Conservation (phyloP, 148 eudicot genomes). For the Silene latifolia region DNA sequence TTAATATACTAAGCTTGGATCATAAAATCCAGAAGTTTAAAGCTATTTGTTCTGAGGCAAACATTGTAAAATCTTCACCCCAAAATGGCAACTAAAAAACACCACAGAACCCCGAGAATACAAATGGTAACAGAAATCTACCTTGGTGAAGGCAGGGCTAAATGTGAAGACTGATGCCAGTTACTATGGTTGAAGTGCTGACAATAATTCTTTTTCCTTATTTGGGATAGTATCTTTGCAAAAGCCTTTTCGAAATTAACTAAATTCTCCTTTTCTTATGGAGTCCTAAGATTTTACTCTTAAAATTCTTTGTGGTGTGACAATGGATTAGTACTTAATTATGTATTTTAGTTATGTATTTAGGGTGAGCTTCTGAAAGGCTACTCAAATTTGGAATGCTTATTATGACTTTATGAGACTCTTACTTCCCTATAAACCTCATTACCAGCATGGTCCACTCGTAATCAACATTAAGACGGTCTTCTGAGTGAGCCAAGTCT, state of each 20-base stretch:
- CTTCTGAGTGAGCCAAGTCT: too few species aligned
- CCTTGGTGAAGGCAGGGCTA: background rate
- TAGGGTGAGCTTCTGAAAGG: too few species aligned
- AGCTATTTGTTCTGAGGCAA: background rate
- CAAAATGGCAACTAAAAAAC: background rate
- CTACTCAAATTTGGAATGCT: too few species aligned
- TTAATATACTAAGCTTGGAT: background rate
- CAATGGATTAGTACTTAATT: background rate
- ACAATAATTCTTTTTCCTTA: background rate
- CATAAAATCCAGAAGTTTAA: background rate
- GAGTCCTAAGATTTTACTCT: background rate
- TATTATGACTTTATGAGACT: too few species aligned
- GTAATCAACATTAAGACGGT: too few species aligned
- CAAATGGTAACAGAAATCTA: background rate
- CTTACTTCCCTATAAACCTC: too few species aligned
- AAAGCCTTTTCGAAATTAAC: background rate
- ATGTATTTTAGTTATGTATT: too few species aligned
- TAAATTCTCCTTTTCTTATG: background rate
- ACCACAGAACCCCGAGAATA: background rate
- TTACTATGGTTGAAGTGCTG: background rate
- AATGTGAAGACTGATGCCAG: background rate
- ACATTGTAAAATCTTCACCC: background rate
- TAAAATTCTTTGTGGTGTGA: background rate
- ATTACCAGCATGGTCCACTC: too few species aligned
- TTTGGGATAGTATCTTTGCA: background rate